Base-by-base conservation (phyloP, 2,329 filamentous ascomycete genomes). In the Colletotrichum karsti region DNA sequence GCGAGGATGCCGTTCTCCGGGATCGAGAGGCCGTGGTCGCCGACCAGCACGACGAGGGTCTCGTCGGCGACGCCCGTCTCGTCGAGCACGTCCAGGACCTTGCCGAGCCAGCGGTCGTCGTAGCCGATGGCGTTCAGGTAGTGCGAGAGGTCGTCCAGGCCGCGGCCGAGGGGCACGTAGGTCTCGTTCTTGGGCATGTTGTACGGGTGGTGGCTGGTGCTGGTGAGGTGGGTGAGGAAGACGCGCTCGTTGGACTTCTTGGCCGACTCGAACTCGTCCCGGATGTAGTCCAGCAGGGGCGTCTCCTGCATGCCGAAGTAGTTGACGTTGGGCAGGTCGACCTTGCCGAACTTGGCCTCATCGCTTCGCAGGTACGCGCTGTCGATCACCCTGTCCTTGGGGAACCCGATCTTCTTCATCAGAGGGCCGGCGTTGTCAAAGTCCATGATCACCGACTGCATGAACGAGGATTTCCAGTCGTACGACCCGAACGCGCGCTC, bases 31-130 rank as follows among this genome's bases (percentile, higher is more conserved):
- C 81, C 81, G 71, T 77, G 77, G 69, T 84, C 83, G 18, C 83
- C 83, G 6, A 83, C 77, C n/a, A 84, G 72, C 2, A 84, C 80
- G 1, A 85, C 79, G 5, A 85, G 74, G 6, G 82, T 85, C 67
- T 81, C 77, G 62, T 84, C 79, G 13, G 81, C 77, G 15, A 84
- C 79, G 24, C 79, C 81, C 3, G 77, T 71, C 35, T 84, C 79
- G 26, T 84, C 80, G 7, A 84, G 74, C 60, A 83, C 66, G 53
- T 77, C 71, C 69, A 83, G 75, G 20, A 82, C 72, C 54, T 80
- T 74, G 13, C 75, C 77, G 9, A 81, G 73, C 80, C 81, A 83
- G 7, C 66, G 62, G 67, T 82, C 80, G 30, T 77, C 76, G 69
- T 79, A 81, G 56, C 76, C 77, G 61, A 82, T 74, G 33, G 80